Evolutionary conservation across 371 early-diverging fungal species (phyloP).

Genomic region (Amoeboaphelidium protococcarum): DNA sequence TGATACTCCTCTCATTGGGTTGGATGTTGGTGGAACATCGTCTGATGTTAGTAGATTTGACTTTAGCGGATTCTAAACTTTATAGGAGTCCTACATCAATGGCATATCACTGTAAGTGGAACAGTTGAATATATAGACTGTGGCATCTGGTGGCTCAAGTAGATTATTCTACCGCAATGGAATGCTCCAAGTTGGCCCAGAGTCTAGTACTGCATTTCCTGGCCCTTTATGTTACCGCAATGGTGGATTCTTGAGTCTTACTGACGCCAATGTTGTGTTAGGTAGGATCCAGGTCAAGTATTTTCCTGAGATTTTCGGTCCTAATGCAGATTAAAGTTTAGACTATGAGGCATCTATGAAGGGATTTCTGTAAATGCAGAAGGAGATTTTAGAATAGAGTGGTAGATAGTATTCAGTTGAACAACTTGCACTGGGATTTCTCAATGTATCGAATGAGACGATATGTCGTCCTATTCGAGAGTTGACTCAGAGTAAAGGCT

Average conservation of each 20-base stretch:
- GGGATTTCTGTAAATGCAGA: conserved; percentile 32
- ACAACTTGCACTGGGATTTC: conserved; percentile 66
- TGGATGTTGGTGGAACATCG: conserved; percentile 68
- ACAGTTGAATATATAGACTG: conserved; percentile 81
- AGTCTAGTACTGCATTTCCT: conserved; percentile 79
- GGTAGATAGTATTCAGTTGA: conserved; percentile 3
- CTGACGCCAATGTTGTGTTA: conserved; percentile 55
- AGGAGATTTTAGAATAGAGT: conserved; percentile 19
- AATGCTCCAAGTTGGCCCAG: conserved; percentile 62
- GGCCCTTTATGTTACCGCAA: conserved; percentile 88
- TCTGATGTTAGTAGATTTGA: conserved; percentile 84
- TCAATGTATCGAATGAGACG: conserved; percentile 76
- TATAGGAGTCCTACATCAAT: conserved; percentile 75
- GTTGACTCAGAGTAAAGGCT: conserved; percentile 76
- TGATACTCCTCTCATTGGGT: conserved; percentile 53
- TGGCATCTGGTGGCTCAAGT: conserved; percentile 90
- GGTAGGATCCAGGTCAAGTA: conserved; percentile 61
- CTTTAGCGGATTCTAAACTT: conserved; percentile 70
- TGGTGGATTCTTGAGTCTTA: conserved; percentile 69
- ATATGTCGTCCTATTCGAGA: conserved; percentile 86
- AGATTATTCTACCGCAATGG: conserved; percentile 71
- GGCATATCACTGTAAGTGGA: conserved; percentile 85
- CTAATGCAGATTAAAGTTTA: conserved; percentile 49
- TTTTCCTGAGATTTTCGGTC: conserved; percentile 86
- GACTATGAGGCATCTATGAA: conserved; percentile 30